These are phyloP conservation scores for Datisca glomerata DNA, from an alignment of 306 rosid genomes.

Conservation along the genomic window DNA sequence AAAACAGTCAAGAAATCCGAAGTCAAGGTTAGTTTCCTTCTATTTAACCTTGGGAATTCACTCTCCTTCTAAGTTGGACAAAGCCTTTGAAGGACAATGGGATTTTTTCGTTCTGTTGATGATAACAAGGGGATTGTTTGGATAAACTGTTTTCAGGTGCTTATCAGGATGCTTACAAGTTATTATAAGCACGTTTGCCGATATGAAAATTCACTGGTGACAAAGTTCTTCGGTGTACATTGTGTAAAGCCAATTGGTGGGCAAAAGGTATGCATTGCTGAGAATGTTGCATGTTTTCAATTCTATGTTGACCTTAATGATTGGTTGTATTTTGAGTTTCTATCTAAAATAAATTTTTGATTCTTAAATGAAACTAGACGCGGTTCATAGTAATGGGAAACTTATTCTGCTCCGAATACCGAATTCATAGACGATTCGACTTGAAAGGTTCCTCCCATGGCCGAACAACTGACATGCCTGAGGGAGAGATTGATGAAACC, in stretches of 20 bases:
- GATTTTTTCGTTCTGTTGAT: too few relatives aligned
- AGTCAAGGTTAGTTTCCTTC: slow-evolving; percentile 63
- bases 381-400: slow-evolving; percentile 97
- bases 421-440: slow-evolving; percentile 87
- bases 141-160: slow-evolving; percentile 66
- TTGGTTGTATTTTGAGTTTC: background rate
- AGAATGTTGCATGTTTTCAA: background rate
- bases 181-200: slow-evolving; percentile 56
- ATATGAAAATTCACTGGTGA: slow-evolving; percentile 76
- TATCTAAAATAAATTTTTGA: slow-evolving; percentile 3
- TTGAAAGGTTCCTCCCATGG: slow-evolving; percentile 97
- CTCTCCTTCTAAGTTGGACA: too few relatives aligned
- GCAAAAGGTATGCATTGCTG: slow-evolving; percentile 48
- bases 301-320: background rate
- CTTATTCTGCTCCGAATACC: slow-evolving; percentile 90
- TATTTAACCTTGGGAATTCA: too few relatives aligned
- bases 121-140: too few relatives aligned
- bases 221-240: slow-evolving; percentile 86
- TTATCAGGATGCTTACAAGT: slow-evolving; percentile 80
- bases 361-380: slow-evolving; percentile 39
- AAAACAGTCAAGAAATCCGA: slow-evolving; percentile 93
- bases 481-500: slow-evolving; percentile 86
- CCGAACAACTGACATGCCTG: slow-evolving; percentile 61
- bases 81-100: too few relatives aligned
- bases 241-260: slow-evolving; percentile 94